Percentiles rank a stretch among this genome's conserved stretches.
Conservation (phyloP, 2,329 filamentous ascomycete species). For the Penicillium rolfsii region DNA sequence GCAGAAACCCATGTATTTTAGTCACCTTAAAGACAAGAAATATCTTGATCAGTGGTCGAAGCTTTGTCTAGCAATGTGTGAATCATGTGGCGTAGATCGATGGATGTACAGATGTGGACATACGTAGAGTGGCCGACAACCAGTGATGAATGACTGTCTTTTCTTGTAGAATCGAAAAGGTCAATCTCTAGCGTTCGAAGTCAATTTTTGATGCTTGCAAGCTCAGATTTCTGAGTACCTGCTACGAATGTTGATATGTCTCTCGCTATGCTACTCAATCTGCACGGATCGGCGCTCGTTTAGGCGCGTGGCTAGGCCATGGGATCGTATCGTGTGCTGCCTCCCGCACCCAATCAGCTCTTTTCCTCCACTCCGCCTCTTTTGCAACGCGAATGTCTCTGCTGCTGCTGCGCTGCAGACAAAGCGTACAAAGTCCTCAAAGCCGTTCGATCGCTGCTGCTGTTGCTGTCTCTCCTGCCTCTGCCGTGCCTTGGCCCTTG, state of each 20-base stretch:
- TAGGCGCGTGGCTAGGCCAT: conserved; percentile 21
- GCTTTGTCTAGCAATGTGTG: neutral
- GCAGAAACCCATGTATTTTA: neutral
- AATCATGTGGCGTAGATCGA: neutral
- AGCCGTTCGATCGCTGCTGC: conserved; percentile 11
- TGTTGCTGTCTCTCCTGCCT: conserved; percentile 17
- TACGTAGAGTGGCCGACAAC: neutral
- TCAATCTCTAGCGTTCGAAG: neutral
- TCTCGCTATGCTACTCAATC: neutral
- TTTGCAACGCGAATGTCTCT: conserved; percentile 41
- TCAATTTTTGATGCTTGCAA: neutral
- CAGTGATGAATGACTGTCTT: neutral
- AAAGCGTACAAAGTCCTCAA: conserved; percentile 5
- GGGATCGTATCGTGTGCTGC: conserved; percentile 24
- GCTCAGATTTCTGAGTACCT: neutral
- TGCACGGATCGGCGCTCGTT: conserved; percentile 6
- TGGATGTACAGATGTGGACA: neutral
- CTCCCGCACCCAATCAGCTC: conserved; percentile 21
- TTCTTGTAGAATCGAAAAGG: neutral
- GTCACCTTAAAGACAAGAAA: neutral
- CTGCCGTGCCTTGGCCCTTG: conserved; percentile 21
- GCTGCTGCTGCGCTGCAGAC: conserved; percentile 19
- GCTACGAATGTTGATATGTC: neutral
- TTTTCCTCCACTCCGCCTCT: conserved; percentile 23
- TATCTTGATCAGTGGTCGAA: neutral